Evolutionary conservation across 1,284 basidiomycete genomes (phyloP).

Genomic region (Ganoderma sinense): DNA sequence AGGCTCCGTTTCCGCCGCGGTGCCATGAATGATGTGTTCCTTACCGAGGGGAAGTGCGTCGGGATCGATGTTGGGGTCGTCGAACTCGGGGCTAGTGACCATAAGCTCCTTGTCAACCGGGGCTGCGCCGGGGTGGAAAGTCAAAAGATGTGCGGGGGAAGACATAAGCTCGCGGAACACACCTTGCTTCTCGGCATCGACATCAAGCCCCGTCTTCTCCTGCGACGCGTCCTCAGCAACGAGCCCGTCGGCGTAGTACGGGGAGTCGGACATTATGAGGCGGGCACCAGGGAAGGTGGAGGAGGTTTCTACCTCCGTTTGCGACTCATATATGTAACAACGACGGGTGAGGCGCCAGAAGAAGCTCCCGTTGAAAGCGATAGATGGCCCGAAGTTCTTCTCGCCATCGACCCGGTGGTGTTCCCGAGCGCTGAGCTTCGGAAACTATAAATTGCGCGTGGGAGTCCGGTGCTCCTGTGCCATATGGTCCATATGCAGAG

Average conservation of each 20-base stretch:
- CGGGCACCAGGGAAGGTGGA: constrained; percentile 20
- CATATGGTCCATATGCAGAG: neutral
- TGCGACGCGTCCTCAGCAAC: constrained; percentile 28
- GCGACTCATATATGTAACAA: neutral
- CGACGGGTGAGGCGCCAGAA: neutral
- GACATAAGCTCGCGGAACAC: neutral
- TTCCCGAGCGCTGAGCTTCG: neutral
- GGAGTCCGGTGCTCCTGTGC: neutral
- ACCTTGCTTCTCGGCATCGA: constrained; percentile 32
- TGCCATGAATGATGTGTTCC: neutral
- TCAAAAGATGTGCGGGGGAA: neutral
- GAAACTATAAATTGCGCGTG: constrained; percentile 5
- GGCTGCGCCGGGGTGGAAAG: neutral
- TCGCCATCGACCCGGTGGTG: neutral
- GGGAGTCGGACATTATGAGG: constrained; percentile 37
- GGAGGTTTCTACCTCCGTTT: neutral
- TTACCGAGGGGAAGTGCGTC: constrained; percentile 41
- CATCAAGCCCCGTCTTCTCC: constrained; percentile 37
- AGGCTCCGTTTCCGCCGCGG: neutral
- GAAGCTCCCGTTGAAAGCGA: neutral
- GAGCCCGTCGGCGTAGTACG: constrained; percentile 31
- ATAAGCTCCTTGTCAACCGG: constrained; percentile 14
- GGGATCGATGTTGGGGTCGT: constrained; percentile 72
- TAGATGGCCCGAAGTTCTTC: neutral
- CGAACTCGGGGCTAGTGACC: constrained; percentile 49